Base-by-base conservation (phyloP, 345 rosid species). In the Lumnitzera racemosa region DNA sequence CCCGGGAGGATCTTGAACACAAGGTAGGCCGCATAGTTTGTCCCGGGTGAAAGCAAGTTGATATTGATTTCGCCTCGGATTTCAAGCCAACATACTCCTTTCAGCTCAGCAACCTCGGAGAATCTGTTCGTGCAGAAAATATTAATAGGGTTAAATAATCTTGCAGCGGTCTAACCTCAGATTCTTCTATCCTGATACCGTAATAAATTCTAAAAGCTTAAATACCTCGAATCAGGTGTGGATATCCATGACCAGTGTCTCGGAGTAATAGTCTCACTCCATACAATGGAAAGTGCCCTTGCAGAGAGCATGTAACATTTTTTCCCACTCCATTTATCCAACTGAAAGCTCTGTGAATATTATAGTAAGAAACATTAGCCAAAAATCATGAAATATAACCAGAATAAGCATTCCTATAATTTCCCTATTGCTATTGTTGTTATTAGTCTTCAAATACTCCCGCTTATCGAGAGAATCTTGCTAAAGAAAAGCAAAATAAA, bases 271-370 rank as follows among this genome's bases (percentile, higher is more conserved):
- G 20, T 20, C 20, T 51, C 73, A 12, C 81, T 66, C 81, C 71
- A 73, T 3, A 15, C 25, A 57, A 77, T 77, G 51, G 15, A 12
- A 1, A 77, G 71, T 12, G 72, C 70, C 66, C 75, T 67, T 11
- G 73, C 57, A 0, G 70, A 70, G 1, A 77, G 67, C 78, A 61
- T 70, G 53, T 36, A 62, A 14, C 75, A 63, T 55, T 70, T 77
- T 47, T 70, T 67, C 64, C 78, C 75, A 49, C 63, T 73, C 0
- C 13, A 14, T 47, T 70, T 67, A 2, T 64, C 70, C 46, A 77
- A 24, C 11, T 46, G 58, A 56, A 70, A 77, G 68, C 71, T 77
- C 78, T 73, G 27, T 20, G 12, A 20, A 13, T 47, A 52, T 11
- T 36, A 46, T 17, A 46, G 17, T 15, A 23, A 50, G 31, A 23